A percentile compares a stretch with the other conserved stretches of the same genome.
Conservation (phyloP, 2,329 filamentous ascomycete genomes). For the Alternaria arborescens region DNA sequence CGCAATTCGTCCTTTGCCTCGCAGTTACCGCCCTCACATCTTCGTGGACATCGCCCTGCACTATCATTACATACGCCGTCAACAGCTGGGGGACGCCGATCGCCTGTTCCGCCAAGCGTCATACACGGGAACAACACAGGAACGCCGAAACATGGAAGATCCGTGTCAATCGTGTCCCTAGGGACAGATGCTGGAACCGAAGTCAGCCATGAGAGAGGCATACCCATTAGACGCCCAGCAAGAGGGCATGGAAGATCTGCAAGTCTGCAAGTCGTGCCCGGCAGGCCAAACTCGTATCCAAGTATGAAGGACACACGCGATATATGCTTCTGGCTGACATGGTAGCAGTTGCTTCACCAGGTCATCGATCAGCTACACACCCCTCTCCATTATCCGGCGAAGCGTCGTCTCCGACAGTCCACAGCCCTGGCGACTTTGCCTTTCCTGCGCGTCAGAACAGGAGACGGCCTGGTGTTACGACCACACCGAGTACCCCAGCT, state of each 20-base stretch:
- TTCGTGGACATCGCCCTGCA: constrained; percentile 70
- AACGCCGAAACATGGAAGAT: constrained; percentile 54
- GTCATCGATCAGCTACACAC: constrained; percentile 46
- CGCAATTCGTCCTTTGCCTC: constrained; percentile 49
- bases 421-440: constrained; percentile 38
- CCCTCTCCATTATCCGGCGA: constrained; percentile 55
- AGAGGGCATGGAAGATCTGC: constrained; percentile 79
- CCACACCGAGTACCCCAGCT: constrained; percentile 53
- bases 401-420: constrained; percentile 44
- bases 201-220: constrained; percentile 36
- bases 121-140: constrained; percentile 36
- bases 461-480: constrained; percentile 41
- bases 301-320: constrained; percentile 25
- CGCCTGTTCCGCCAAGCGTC: constrained; percentile 33
- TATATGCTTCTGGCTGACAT: constrained; percentile 26
- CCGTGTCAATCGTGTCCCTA: constrained; percentile 60
- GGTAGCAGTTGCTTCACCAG: constrained; percentile 40
- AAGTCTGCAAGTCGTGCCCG: constrained; percentile 78
- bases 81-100: constrained; percentile 35
- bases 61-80: constrained; percentile 66
- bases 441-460: constrained; percentile 42
- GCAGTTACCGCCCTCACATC: constrained; percentile 45
- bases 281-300: constrained; percentile 45
- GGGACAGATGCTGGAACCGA: constrained; percentile 54
- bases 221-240: constrained; percentile 55